Base-by-base conservation (phyloP, 805 yeast species). In the Peterozyma toletana region DNA sequence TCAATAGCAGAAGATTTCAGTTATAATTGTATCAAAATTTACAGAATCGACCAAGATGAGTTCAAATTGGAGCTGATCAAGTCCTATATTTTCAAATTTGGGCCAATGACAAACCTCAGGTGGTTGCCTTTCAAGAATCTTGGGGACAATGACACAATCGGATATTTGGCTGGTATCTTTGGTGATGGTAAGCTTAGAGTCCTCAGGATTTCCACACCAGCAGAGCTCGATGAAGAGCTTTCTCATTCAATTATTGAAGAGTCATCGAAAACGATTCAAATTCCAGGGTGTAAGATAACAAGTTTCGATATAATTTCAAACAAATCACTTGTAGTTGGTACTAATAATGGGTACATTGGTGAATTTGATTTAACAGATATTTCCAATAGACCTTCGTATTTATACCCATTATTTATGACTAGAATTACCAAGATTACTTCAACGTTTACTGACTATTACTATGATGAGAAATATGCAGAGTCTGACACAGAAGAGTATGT, bases 141-240 rank as follows among this genome's bases (percentile, higher is more conserved):
- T 43, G 66, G 55, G 40, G 50, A 52, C 48, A 67, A 48, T 10
- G 50, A 43, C 3, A 41, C 48, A 2, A 38, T 71, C 13, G 79
- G 78, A 2, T 63, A 72, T 0, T 50, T 81, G n/a, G 71, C 70
- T 5, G 78, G 77, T 10, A 65, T 67, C 0, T 76, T 77, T 48
- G 75, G 75, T 35, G 83, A 79, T 56, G 90, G 90, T 0, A 56
- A 64, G 5, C 56, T 78, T 4, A 78, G 77, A 44, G 52, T 80
- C 5, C 54, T 80, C 14, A 67, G 67, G 39, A 52, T 79, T 14
- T 4, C 34, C 5, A 31, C 4, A 31, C 34, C 13, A 5, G 15
- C 34, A 2, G 11, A 33, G 0, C 54, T 55, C 0, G 30, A 44
- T 14, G 46, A 49, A 10, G 47, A 48, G 3, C 7, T 43, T 1